Evolutionary conservation across 202 grass and related monocot species (phyloP).

Genomic region (Brachypodium distachyon): DNA sequence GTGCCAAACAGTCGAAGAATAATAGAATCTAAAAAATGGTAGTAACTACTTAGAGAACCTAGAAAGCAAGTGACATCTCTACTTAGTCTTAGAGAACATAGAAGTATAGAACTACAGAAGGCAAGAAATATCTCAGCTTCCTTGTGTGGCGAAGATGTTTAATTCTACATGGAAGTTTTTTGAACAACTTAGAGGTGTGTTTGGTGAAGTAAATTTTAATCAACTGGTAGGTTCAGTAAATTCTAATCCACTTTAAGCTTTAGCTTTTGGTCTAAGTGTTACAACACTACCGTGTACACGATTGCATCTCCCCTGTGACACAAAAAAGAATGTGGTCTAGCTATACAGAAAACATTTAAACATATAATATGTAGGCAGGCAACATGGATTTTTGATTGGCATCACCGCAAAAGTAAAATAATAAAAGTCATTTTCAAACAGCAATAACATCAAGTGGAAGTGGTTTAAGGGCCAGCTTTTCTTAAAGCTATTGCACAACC

Average conservation of each 20-base stretch:
- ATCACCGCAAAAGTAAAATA: conserved; percentile 9
- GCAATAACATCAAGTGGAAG: conserved; percentile 18
- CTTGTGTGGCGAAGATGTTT: not conserved
- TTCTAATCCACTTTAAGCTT: not conserved
- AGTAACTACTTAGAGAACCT: conserved; percentile 37
- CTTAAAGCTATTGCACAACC: not conserved
- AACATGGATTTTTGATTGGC: conserved; percentile 20
- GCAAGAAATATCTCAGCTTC: conserved; percentile 5
- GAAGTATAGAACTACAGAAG: too few relatives aligned
- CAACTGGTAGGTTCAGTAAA: not conserved
- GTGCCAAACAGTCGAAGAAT: conserved; percentile 19
- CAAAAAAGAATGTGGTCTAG: not conserved
- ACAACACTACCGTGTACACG: too few relatives aligned
- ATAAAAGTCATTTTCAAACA: conserved; percentile 8
- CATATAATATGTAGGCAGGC: conserved; percentile 20
- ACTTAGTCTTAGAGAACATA: conserved; percentile 6
- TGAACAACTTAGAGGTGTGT: not conserved
- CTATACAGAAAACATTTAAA: not conserved
- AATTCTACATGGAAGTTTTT: not conserved
- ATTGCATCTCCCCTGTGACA: too few relatives aligned
- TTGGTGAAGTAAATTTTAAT: not conserved
- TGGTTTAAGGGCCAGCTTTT: conserved; percentile 5
- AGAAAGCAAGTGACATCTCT: conserved; percentile 22
- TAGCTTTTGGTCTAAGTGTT: too few relatives aligned
- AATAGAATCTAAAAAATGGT: conserved; percentile 34